A percentile compares a stretch with the other conserved stretches of the same genome.
Conservation (phyloP, 2,329 filamentous ascomycete species). For the Didymella arachidicola region DNA sequence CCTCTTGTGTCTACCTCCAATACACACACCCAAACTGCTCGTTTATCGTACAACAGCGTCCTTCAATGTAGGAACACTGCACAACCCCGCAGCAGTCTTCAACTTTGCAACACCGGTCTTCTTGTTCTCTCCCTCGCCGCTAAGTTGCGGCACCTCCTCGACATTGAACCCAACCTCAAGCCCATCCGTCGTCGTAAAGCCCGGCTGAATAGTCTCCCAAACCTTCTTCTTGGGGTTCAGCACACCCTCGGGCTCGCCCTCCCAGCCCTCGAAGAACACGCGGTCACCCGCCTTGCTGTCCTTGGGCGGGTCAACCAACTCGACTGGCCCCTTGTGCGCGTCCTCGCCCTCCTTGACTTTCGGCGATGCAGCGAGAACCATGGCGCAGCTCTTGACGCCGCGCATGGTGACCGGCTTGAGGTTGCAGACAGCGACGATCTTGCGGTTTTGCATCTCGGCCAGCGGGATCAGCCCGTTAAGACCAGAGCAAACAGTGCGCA, state of each 20-base stretch:
- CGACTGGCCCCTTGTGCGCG: slow-evolving; percentile 87
- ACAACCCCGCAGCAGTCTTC: slow-evolving; percentile 80
- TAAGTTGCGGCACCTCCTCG: slow-evolving; percentile 75
- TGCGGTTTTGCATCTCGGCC: slow-evolving; percentile 95
- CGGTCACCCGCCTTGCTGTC: slow-evolving; percentile 83
- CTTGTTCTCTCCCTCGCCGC: slow-evolving; percentile 69
- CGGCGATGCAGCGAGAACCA: slow-evolving; percentile 97
- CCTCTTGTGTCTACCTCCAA: not conserved
- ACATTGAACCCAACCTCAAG: slow-evolving; percentile 90
- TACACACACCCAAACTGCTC: not conserved
- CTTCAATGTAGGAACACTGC: slow-evolving; percentile 82
- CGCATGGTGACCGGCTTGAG: slow-evolving; percentile 99
- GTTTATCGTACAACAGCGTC: slow-evolving; percentile 80
- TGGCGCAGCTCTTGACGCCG: slow-evolving; percentile 79
- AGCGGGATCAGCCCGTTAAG: slow-evolving; percentile 92
- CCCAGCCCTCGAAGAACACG: slow-evolving; percentile 93
- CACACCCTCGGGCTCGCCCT: slow-evolving; percentile 88
- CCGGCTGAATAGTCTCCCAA: slow-evolving; percentile 96
- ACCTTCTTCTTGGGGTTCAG: slow-evolving; percentile 99
- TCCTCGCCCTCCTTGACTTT: slow-evolving; percentile 79
- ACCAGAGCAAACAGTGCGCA: slow-evolving; percentile 95
- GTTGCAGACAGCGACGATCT: slow-evolving; percentile 95
- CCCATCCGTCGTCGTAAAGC: slow-evolving; percentile 85
- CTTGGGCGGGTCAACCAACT: slow-evolving; percentile 85
- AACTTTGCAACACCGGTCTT: slow-evolving; percentile 67